Evolutionary conservation across 2,329 filamentous ascomycete species (phyloP).

Genomic region (Colletotrichum sp.): DNA sequence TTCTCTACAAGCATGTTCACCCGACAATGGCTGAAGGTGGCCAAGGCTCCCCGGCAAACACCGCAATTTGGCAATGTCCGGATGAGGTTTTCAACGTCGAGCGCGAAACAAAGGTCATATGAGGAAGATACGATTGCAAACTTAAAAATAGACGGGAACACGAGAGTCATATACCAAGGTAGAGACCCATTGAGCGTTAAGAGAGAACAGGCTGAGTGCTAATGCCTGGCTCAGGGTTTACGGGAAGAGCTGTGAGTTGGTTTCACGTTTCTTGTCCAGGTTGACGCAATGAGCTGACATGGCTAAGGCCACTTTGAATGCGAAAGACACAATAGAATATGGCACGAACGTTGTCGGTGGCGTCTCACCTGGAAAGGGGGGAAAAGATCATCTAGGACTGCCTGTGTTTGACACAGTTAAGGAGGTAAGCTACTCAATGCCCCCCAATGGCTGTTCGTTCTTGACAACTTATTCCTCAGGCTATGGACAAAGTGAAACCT

Average conservation of each 20-base stretch:
- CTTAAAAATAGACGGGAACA: conserved; percentile 29
- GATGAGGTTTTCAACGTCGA: background rate
- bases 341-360: conserved; percentile 42
- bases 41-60: background rate
- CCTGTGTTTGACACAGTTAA: conserved; percentile 39
- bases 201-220: background rate
- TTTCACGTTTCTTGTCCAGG: no score
- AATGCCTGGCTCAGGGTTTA: conserved; percentile 33
- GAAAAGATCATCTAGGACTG: conserved; percentile 33
- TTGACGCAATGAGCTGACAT: background rate
- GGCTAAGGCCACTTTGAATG: conserved; percentile 39
- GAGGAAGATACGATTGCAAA: conserved; percentile 33
- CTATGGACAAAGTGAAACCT: conserved; percentile 49
- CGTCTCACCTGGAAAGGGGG: conserved; percentile 41
- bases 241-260: conserved; percentile 37
- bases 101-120: conserved; percentile 6
- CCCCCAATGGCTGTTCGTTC: background rate
- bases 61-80: background rate
- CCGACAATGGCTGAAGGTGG: background rate
- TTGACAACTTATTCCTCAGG: conserved; percentile 24
- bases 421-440: conserved; percentile 26
- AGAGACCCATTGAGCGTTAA: background rate
- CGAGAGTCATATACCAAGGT: conserved; percentile 42
- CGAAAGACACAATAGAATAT: conserved; percentile 41
- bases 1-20: background rate